Evolutionary conservation across 345 rosid genomes (phyloP).

Genomic region (Rubroshorea leprosula): DNA sequence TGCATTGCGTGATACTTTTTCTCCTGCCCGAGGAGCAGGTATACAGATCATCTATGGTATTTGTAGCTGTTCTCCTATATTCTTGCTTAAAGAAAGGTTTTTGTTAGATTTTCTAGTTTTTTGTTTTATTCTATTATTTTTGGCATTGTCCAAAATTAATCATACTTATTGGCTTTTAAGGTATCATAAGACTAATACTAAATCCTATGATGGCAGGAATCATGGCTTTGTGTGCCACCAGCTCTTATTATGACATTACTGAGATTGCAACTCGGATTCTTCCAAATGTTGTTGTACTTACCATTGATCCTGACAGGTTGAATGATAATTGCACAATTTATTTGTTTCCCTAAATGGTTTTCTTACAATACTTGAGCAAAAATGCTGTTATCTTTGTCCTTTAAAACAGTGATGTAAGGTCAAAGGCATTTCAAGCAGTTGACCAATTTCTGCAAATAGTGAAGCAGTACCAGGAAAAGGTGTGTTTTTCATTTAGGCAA

Average conservation of each 20-base stretch:
- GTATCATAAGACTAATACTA: slow-evolving; percentile 5
- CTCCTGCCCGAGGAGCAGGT: slow-evolving; percentile 99
- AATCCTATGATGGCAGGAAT: slow-evolving; percentile 49
- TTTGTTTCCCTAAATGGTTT: slow-evolving; percentile 3
- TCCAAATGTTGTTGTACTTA: slow-evolving; percentile 81
- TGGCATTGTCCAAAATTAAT: neutral
- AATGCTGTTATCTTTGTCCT: slow-evolving; percentile 19
- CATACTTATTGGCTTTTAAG: slow-evolving; percentile 7
- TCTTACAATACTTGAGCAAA: slow-evolving; percentile 9
- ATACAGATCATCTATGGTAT: slow-evolving; percentile 16
- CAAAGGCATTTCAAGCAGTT: slow-evolving; percentile 92
- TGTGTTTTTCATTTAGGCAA: neutral
- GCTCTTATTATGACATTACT: slow-evolving; percentile 73
- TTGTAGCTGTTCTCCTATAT: neutral
- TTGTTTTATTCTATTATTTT: neutral
- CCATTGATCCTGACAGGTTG: slow-evolving; percentile 93
- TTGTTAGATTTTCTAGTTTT: neutral
- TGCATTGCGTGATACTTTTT: slow-evolving; percentile 90
- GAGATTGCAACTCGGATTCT: slow-evolving; percentile 95
- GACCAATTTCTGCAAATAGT: slow-evolving; percentile 86
- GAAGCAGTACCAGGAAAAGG: slow-evolving; percentile 47
- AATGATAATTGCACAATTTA: slow-evolving; percentile 6
- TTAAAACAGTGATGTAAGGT: slow-evolving; percentile 75
- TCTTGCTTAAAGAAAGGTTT: slow-evolving; percentile 2
- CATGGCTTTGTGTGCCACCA: slow-evolving; percentile 95